Percentiles rank a stretch among this genome's conserved stretches.
phyloP scores from a whole-genome alignment of 1,284 basidiomycete species.

The Cyathus olla region DNA sequence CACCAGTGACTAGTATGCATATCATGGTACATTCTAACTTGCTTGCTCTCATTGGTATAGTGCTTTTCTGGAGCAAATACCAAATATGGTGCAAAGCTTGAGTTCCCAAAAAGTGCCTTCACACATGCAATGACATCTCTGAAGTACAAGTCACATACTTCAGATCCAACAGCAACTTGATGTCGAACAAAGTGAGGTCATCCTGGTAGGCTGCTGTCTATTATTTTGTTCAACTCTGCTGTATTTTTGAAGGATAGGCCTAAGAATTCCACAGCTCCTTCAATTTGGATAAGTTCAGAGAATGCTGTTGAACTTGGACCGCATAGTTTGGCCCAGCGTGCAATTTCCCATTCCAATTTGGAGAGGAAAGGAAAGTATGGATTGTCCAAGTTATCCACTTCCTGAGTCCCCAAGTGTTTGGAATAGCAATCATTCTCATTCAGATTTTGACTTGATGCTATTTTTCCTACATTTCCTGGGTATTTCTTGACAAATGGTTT shows the following conservation, averaged over 20 bases:
- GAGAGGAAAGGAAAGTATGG: slow-evolving; percentile 16
- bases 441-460: neutral
- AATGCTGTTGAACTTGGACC: slow-evolving; percentile 38
- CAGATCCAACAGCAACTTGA: slow-evolving; percentile 27
- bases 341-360: slow-evolving; percentile 39
- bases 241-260: slow-evolving; percentile 18
- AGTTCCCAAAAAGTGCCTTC: slow-evolving; percentile 32
- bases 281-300: slow-evolving; percentile 31
- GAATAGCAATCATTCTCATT: neutral
- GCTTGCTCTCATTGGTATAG: slow-evolving; percentile 29
- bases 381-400: slow-evolving; percentile 2
- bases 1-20: slow-evolving; percentile 52
- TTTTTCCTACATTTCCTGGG: neutral
- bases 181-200: slow-evolving; percentile 27
- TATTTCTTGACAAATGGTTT: neutral
- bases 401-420: neutral
- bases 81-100: slow-evolving; percentile 24
- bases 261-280: slow-evolving; percentile 20
- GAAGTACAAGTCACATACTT: slow-evolving; percentile 36
- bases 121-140: slow-evolving; percentile 36
- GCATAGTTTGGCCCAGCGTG: slow-evolving; percentile 35
- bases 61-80: slow-evolving; percentile 43
- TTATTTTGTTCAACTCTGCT: slow-evolving; percentile 30
- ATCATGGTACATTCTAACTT: slow-evolving; percentile 36
- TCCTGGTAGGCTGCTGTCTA: slow-evolving; percentile 30